These are phyloP conservation scores for Helotiales sp. DNA, from an alignment of 2,329 filamentous ascomycete species.

Conservation along the genomic window DNA sequence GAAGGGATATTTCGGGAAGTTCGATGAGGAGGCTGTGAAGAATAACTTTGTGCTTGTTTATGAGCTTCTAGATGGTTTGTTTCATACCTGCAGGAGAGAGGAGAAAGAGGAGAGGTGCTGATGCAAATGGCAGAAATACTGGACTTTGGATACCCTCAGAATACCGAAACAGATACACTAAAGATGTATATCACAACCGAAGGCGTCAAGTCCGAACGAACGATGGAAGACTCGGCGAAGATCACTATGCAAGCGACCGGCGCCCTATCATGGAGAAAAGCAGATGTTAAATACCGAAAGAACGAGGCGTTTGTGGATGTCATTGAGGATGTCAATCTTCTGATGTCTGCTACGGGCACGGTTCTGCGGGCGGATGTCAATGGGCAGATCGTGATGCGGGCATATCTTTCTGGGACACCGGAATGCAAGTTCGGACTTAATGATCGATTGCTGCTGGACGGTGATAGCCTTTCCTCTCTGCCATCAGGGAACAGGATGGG, in stretches of 20 bases:
- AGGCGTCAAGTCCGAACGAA: constrained; percentile 88
- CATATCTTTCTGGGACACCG: constrained; percentile 92
- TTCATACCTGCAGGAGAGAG: background rate
- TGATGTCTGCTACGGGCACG: constrained; percentile 97
- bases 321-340: constrained; percentile 96
- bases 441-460: constrained; percentile 88
- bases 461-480: constrained; percentile 63
- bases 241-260: constrained; percentile 99
- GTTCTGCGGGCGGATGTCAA: constrained; percentile 95
- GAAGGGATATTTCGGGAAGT: constrained; percentile 96
- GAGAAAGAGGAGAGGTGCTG: background rate
- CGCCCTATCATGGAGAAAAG: constrained; percentile 92
- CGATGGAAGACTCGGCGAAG: constrained; percentile 88
- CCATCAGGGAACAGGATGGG: constrained; percentile 76
- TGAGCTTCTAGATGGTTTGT: constrained; percentile 85
- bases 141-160: constrained; percentile 98
- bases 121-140: constrained; percentile 71
- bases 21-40: constrained; percentile 99
- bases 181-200: constrained; percentile 99
- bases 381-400: constrained; percentile 97
- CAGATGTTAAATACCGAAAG: constrained; percentile 98
- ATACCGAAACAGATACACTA: constrained; percentile 96
- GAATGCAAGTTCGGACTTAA: constrained; percentile 99
- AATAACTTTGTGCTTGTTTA: constrained; percentile 99
- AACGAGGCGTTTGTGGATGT: constrained; percentile 99